Percentiles rank a stretch among this genome's conserved stretches.
These are phyloP conservation scores for Monosporascus cannonballus DNA, from an alignment of 2,329 filamentous ascomycete species.

Conservation along the genomic window DNA sequence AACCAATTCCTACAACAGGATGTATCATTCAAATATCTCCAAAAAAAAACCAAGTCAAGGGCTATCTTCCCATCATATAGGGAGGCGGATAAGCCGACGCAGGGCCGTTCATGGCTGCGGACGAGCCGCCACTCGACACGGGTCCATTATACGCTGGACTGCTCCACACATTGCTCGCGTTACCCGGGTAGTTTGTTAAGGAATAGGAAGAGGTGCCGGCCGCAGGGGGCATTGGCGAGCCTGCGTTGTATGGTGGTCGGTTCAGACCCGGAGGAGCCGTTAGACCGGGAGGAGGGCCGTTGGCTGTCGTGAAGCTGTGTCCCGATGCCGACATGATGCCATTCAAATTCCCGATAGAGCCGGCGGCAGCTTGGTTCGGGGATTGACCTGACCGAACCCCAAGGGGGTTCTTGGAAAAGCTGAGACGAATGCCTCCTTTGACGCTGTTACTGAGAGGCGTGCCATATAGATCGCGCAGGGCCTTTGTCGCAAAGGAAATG, in stretches of 20 bases:
- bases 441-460: slow-evolving; percentile 81
- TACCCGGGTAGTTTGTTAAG: slow-evolving; percentile 12
- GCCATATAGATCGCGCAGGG: slow-evolving; percentile 84
- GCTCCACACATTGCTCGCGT: slow-evolving; percentile 19
- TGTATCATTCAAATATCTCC: slow-evolving; percentile 2
- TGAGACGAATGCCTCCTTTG: slow-evolving; percentile 90
- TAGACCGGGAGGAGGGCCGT: slow-evolving; percentile 77
- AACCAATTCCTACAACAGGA: slow-evolving; percentile 11
- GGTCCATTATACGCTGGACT: slow-evolving; percentile 18
- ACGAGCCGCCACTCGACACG: slow-evolving; percentile 16
- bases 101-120: slow-evolving; percentile 16
- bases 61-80: slow-evolving; percentile 23
- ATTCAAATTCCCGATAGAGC: slow-evolving; percentile 48
- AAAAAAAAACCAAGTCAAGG: not conserved
- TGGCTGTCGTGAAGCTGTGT: slow-evolving; percentile 61
- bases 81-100: slow-evolving; percentile 15
- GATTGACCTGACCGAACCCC: slow-evolving; percentile 78
- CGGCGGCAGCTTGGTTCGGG: slow-evolving; percentile 32
- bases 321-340: slow-evolving; percentile 47
- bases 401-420: slow-evolving; percentile 95
- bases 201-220: slow-evolving; percentile 18
- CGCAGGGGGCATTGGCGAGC: slow-evolving; percentile 13
- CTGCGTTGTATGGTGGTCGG: slow-evolving; percentile 18
- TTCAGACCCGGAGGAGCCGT: slow-evolving; percentile 65
- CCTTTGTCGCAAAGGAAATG: slow-evolving; percentile 83